phyloP scores from a whole-genome alignment of 2,329 filamentous ascomycete species.

The Penicillium sp. region DNA sequence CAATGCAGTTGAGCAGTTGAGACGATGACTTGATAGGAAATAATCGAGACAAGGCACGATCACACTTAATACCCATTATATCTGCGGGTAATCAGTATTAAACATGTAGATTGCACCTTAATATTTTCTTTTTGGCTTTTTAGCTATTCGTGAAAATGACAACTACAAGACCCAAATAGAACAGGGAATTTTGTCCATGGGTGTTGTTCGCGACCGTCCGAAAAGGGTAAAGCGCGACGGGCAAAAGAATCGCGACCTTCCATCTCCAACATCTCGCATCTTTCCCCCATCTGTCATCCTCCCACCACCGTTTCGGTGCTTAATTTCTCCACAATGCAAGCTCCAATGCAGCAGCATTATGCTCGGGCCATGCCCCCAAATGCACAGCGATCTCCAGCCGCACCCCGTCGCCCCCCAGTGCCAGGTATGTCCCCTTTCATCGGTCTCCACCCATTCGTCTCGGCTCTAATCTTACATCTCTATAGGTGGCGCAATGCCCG shows the following conservation, averaged over 20 bases:
- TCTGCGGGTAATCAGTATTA: neutral
- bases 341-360: slow-evolving; percentile 44
- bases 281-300: slow-evolving; percentile 18
- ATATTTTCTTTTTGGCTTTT: too few relatives aligned
- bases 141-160: neutral
- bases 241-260: slow-evolving; percentile 38
- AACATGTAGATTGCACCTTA: neutral
- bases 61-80: neutral
- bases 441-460: slow-evolving; percentile 7
- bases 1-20: slow-evolving; percentile 27
- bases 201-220: slow-evolving; percentile 21
- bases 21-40: slow-evolving; percentile 23
- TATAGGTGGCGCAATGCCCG: slow-evolving; percentile 33
- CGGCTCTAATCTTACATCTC: slow-evolving; percentile 13
- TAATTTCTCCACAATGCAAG: slow-evolving; percentile 33
- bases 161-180: neutral
- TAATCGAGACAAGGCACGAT: slow-evolving; percentile 18
- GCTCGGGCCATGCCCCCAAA: slow-evolving; percentile 41
- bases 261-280: slow-evolving; percentile 22
- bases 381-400: slow-evolving; percentile 43
- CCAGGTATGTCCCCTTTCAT: slow-evolving; percentile 36
- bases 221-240: slow-evolving; percentile 38
- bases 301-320: slow-evolving; percentile 4
- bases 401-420: slow-evolving; percentile 41
- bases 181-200: neutral